Conservation (phyloP, 169 alveolate genomes). For the Eimeria sp. region DNA sequence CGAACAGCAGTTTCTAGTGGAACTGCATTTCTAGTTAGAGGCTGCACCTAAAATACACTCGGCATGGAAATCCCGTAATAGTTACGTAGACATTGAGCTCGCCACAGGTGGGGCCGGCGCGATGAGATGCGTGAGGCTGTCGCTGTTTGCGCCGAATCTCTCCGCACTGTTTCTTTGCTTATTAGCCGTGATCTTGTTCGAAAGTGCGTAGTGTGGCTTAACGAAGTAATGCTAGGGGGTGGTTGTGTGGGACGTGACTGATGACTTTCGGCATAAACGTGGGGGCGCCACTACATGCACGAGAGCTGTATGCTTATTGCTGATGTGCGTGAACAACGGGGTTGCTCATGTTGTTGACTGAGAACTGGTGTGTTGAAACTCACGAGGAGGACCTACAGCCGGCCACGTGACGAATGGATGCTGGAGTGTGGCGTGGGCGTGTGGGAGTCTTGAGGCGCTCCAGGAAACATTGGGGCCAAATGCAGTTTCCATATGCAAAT, state of each 20-base stretch:
- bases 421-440: neutral
- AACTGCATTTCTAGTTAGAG: slow-evolving; percentile 1
- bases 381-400: neutral
- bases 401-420: neutral
- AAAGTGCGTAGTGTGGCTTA: slow-evolving; percentile 20
- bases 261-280: slow-evolving; percentile 4
- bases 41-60: slow-evolving; percentile 21
- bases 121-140: slow-evolving; percentile 60
- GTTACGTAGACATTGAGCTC: slow-evolving; percentile 55
- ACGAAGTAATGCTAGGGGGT: slow-evolving; percentile 19
- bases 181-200: neutral
- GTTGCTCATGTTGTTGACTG: slow-evolving; percentile 40
- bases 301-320: slow-evolving; percentile 1
- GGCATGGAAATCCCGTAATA: neutral
- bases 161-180: neutral
- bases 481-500: neutral
- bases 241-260: slow-evolving; percentile 28
- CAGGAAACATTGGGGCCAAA: neutral
- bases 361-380: slow-evolving; percentile 26
- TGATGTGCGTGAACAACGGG: slow-evolving; percentile 28
- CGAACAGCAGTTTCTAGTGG: neutral
- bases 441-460: slow-evolving; percentile 6
- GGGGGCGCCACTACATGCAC: slow-evolving; percentile 63
- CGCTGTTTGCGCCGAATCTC: neutral
- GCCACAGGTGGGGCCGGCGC: slow-evolving; percentile 74